These are phyloP conservation scores for Boletellus dicymbophilus DNA, from an alignment of 1,284 basidiomycete species.

Conservation along the genomic window DNA sequence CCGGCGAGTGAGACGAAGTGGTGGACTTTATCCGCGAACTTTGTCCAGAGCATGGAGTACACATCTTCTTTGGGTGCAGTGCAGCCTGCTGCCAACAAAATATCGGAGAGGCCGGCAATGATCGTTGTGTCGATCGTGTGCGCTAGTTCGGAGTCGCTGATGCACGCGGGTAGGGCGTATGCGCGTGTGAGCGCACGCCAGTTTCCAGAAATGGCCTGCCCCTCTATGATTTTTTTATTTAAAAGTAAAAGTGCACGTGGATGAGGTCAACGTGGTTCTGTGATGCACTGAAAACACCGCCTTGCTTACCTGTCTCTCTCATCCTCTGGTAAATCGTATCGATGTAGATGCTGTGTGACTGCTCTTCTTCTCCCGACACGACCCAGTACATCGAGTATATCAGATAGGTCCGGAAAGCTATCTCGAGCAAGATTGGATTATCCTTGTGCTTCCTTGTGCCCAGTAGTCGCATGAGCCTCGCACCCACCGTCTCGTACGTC, in stretches of 20 bases:
- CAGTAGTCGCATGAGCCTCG: constrained; percentile 9
- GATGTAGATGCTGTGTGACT: constrained; percentile 14
- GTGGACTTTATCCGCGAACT: constrained; percentile 15
- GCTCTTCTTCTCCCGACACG: constrained; percentile 15
- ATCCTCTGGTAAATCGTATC: constrained; percentile 21
- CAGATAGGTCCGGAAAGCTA: constrained; percentile 21
- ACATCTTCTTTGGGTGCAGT: constrained; percentile 6
- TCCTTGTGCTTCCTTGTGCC: constrained; percentile 12
- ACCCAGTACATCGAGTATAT: constrained; percentile 14
- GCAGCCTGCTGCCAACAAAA: constrained; percentile 16
- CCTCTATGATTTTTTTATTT: no score
- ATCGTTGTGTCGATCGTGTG: constrained; percentile 8
- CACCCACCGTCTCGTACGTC: constrained; percentile 9
- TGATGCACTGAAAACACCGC: not conserved
- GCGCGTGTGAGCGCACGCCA: constrained; percentile 20
- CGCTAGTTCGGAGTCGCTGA: constrained; percentile 12
- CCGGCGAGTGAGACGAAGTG: constrained; percentile 17
- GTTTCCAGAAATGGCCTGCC: constrained; percentile 17
- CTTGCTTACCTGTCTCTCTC: constrained; percentile 13
- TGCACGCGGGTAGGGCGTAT: constrained; percentile 9
- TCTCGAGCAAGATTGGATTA: constrained; percentile 17
- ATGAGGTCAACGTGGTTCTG: not conserved
- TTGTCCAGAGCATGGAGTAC: constrained; percentile 8
- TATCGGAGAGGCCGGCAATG: constrained; percentile 16
- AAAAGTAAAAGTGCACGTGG: not conserved